Percentiles rank a stretch among this genome's conserved stretches.
Evolutionary conservation across 2,329 filamentous ascomycete species (phyloP).

Genomic region (Fusarium sulawesiense): DNA sequence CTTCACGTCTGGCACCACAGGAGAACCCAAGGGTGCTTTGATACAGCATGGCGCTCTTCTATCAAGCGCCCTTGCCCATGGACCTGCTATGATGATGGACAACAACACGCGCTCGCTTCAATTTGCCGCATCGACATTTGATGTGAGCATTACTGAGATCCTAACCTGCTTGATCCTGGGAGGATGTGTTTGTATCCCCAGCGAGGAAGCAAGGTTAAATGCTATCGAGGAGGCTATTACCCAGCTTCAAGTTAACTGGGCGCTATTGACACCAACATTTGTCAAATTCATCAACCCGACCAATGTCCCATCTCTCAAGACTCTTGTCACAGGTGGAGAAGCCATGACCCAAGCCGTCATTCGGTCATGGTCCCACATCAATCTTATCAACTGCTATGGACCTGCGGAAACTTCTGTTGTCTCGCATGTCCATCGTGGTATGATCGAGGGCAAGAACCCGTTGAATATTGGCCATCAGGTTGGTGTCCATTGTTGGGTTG

Average conservation of each 20-base stretch:
- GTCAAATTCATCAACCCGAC: constrained; percentile 33
- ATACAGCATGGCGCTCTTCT: constrained; percentile 38
- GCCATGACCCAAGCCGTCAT: constrained; percentile 41
- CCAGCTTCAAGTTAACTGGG: constrained; percentile 37
- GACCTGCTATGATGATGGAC: constrained; percentile 42
- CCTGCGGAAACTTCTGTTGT: constrained; percentile 42
- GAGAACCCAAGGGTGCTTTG: constrained; percentile 36
- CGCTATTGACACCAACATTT: constrained; percentile 35
- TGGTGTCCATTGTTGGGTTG: constrained; percentile 43
- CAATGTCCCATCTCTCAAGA: constrained; percentile 35
- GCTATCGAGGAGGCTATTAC: constrained; percentile 44
- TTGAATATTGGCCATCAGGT: constrained; percentile 38
- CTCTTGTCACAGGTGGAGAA: constrained; percentile 42
- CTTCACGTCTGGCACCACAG: constrained; percentile 37
- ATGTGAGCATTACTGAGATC: constrained; percentile 46
- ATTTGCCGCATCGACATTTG: constrained; percentile 50
- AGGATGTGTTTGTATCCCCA: constrained; percentile 51
- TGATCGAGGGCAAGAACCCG: constrained; percentile 34
- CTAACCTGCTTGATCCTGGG: constrained; percentile 39
- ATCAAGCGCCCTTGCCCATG: constrained; percentile 36
- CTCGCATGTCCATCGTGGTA: constrained; percentile 29
- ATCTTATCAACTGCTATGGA: constrained; percentile 41
- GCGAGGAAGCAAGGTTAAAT: constrained; percentile 54
- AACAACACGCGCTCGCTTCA: constrained; percentile 47
- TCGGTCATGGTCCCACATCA: constrained; percentile 39